These are phyloP conservation scores for slime mould (Dictyostelium discoideum) DNA, from an alignment of 78 protist genomes.

Conservation along the genomic window dicty_2.7 NC_007090.3:2738501-2739000, in stretches of 20 bases:
- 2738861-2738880: conserved; percentile 56
- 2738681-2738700: conserved; percentile 61
- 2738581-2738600: neutral
- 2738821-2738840: neutral
- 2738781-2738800: neutral
- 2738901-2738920: conserved; percentile 55
- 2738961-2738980: conserved; percentile 31
- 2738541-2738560: too few relatives aligned
- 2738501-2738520: too few relatives aligned
- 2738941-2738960: conserved; percentile 25
- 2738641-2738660: neutral
- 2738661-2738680: conserved; percentile 39
- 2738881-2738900: conserved; percentile 26
- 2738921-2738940: conserved; percentile 60
- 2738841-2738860: conserved; percentile 33
- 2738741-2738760: conserved; percentile 61
- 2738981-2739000: conserved; percentile 62
- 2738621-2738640: neutral
- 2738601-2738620: neutral
- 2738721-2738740: conserved; percentile 15
- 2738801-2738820: conserved; percentile 5
- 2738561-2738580: too few relatives aligned
- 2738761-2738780: neutral
- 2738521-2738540: too few relatives aligned
- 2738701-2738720: conserved; percentile 27